Evolutionary conservation across 2,329 filamentous ascomycete genomes (phyloP).

Genomic region (Trichoderma atroviride): DNA sequence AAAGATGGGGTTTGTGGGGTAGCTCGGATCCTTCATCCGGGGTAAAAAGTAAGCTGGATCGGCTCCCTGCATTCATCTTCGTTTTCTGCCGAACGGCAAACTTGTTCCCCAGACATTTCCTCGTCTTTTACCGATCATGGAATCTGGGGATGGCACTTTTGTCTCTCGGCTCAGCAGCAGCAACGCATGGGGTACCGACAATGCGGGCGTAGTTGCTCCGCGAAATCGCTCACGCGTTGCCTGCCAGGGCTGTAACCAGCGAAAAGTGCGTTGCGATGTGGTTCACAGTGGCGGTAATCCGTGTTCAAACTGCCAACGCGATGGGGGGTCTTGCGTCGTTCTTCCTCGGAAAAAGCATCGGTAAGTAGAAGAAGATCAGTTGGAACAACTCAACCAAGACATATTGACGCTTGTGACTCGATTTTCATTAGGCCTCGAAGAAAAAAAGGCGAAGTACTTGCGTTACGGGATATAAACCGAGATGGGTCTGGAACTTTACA

Average conservation of each 20-base stretch:
- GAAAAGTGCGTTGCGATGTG: slow-evolving; percentile 17
- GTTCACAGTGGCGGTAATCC: slow-evolving; percentile 8
- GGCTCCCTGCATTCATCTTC: not conserved
- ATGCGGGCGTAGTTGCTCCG: not conserved
- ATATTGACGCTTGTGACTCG: not conserved
- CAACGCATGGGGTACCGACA: not conserved
- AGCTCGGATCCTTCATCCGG: slow-evolving; percentile 4
- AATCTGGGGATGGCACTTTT: slow-evolving; percentile 9
- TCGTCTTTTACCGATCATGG: slow-evolving; percentile 12
- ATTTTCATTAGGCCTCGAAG: not conserved
- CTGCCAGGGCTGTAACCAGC: slow-evolving; percentile 10
- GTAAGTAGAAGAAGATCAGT: not conserved
- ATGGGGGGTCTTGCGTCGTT: not conserved
- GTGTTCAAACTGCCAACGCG: slow-evolving; percentile 13
- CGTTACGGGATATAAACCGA: not conserved
- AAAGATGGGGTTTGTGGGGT: slow-evolving; percentile 10
- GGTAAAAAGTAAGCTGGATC: slow-evolving; percentile 4
- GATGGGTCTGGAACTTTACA: not conserved
- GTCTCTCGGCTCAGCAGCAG: slow-evolving; percentile 6
- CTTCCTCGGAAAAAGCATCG: slow-evolving; percentile 18
- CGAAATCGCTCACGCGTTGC: slow-evolving; percentile 8
- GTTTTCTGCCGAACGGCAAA: slow-evolving; percentile 14
- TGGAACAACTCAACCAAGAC: not conserved
- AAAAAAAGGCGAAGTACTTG: not conserved
- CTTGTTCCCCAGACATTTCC: slow-evolving; percentile 14